Evolutionary conservation across 176 grass and related monocot species (phyloP).

Genomic region (Triticum dicoccoides): DNA sequence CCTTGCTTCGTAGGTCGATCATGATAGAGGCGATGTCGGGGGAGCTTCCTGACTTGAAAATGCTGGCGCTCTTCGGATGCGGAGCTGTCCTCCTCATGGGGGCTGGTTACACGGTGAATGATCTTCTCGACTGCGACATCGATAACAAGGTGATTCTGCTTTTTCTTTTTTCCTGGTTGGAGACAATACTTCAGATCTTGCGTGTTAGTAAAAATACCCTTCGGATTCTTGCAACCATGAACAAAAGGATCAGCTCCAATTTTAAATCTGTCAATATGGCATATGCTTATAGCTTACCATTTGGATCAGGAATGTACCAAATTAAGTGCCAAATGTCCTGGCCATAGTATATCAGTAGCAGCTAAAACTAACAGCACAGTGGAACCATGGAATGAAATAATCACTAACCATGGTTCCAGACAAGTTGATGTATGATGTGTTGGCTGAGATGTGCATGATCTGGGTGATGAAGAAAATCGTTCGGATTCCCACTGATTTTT

Average conservation of each 20-base stretch:
- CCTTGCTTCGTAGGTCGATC: conserved; percentile 54
- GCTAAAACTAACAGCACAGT: too few species aligned
- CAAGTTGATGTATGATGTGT: too few species aligned
- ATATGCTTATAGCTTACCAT: too few species aligned
- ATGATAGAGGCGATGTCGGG: conserved; percentile 54
- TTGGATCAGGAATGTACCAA: too few species aligned
- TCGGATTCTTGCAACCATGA: not conserved
- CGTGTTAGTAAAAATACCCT: not conserved
- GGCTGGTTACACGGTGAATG: conserved; percentile 80
- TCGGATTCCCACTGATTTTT: too few species aligned
- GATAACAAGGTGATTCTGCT: conserved; percentile 56
- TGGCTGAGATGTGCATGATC: too few species aligned
- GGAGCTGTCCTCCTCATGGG: conserved; percentile 74
- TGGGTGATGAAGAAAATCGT: too few species aligned
- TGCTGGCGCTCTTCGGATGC: conserved; percentile 75
- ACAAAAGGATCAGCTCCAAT: not conserved
- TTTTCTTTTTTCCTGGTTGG: not conserved
- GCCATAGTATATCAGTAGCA: too few species aligned
- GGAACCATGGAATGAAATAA: too few species aligned
- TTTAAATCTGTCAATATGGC: too few species aligned
- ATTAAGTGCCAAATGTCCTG: too few species aligned
- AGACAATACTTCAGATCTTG: not conserved
- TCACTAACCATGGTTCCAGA: too few species aligned
- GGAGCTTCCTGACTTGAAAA: conserved; percentile 63
- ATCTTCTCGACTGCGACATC: conserved; percentile 78